Percentiles rank a stretch among this genome's conserved stretches.
These are phyloP conservation scores for Raddia distichophylla DNA, from an alignment of 176 grass and related monocot genomes.

Conservation along the genomic window DNA sequence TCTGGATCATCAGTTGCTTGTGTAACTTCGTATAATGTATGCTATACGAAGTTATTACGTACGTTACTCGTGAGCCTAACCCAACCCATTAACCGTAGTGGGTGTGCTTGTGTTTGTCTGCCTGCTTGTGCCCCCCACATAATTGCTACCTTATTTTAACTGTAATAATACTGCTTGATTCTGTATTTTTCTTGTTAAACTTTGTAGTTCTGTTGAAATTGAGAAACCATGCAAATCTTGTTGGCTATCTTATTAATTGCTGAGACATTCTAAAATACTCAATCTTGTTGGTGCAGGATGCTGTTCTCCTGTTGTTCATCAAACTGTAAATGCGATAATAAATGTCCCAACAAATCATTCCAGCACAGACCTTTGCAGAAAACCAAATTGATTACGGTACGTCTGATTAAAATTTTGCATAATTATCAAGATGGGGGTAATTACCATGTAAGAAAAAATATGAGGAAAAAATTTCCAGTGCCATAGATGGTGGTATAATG, in stretches of 20 bases:
- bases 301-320: constrained; percentile 91
- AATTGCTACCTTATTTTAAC: neutral
- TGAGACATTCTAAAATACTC: constrained; percentile 22
- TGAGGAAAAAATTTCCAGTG: neutral
- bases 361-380: constrained; percentile 78
- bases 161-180: neutral
- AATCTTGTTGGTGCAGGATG: constrained; percentile 72
- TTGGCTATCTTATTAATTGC: constrained; percentile 41
- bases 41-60: too few relatives aligned
- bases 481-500: constrained; percentile 3
- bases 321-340: constrained; percentile 73
- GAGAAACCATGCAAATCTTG: constrained; percentile 11
- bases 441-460: neutral
- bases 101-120: too few relatives aligned
- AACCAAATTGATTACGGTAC: constrained; percentile 81
- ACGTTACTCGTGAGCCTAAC: too few relatives aligned
- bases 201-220: neutral
- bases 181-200: neutral
- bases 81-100: too few relatives aligned
- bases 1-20: constrained; percentile 55
- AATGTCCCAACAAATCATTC: constrained; percentile 88
- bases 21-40: too few relatives aligned
- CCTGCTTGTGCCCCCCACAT: too few relatives aligned
- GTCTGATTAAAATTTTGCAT: neutral
- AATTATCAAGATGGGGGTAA: neutral